Percentiles rank a stretch among this genome's conserved stretches.
Conservation (phyloP, 257 asterid species). For the Oldenlandia corymbosa region DNA sequence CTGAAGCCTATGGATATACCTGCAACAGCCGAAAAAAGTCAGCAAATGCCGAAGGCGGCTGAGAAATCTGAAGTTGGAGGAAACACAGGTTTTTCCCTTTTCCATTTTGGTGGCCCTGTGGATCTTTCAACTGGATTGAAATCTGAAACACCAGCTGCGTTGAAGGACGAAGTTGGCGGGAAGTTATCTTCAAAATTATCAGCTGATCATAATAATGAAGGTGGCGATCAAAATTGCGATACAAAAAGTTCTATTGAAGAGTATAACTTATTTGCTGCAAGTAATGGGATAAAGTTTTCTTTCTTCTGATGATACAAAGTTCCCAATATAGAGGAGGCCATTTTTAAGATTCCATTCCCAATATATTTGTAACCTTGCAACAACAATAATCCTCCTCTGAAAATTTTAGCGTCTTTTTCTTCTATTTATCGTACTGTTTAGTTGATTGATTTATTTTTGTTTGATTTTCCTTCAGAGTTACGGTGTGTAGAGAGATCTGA, state of each 20-base stretch:
- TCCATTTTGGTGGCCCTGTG: constrained; percentile 89
- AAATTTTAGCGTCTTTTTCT: constrained; percentile 17
- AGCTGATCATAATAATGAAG: constrained; percentile 25
- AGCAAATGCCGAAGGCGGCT: constrained; percentile 33
- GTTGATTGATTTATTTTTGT: constrained; percentile 17
- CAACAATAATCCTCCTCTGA: constrained; percentile 36
- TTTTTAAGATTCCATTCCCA: constrained; percentile 23
- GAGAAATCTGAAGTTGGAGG: constrained; percentile 34
- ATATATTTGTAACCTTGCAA: constrained; percentile 38
- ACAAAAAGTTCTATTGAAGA: constrained; percentile 65
- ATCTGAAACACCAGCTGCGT: constrained; percentile 40
- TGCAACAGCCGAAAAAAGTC: constrained; percentile 29
- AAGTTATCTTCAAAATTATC: constrained; percentile 28
- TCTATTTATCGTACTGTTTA: too few species aligned
- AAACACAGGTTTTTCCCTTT: constrained; percentile 75
- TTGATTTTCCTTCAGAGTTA: constrained; percentile 13
- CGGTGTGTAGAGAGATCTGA: constrained; percentile 10
- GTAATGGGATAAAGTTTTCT: constrained; percentile 74
- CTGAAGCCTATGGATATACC: constrained; percentile 30
- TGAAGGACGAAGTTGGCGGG: constrained; percentile 38
- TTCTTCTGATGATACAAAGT: constrained; percentile 55
- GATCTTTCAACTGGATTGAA: constrained; percentile 62
- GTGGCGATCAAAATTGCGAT: constrained; percentile 34
- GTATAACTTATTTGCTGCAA: constrained; percentile 82
- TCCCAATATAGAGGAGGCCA: constrained; percentile 30